Percentiles rank a stretch among this genome's conserved stretches.
Evolutionary conservation across 306 rosid genomes (phyloP).

Genomic region (Sindora glabra): DNA sequence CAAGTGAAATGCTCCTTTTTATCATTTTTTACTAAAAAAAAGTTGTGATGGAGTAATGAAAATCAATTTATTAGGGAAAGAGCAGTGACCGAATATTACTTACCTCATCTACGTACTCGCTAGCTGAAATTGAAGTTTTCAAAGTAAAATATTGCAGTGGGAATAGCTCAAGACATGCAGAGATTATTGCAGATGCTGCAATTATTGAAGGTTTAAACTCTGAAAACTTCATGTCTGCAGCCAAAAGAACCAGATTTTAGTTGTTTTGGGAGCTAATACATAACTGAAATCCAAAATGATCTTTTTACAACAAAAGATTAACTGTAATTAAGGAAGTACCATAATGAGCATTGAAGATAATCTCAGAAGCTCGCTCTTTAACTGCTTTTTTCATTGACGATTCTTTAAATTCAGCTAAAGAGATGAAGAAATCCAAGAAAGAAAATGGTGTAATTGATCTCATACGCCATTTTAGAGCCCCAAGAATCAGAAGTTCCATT

Average conservation of each 20-base stretch:
- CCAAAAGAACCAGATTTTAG: constrained; percentile 8
- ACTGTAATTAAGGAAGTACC: constrained; percentile 34
- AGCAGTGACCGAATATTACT: constrained; percentile 3
- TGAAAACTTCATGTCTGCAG: constrained; percentile 39
- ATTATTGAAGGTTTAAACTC: constrained; percentile 59
- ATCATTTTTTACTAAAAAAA: neutral
- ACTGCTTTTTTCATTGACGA: constrained; percentile 33
- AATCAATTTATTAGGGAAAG: neutral
- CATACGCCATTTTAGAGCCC: constrained; percentile 64
- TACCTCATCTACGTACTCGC: constrained; percentile 45
- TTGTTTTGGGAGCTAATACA: neutral
- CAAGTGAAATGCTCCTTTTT: neutral
- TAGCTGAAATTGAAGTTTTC: constrained; percentile 34
- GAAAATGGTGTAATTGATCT: constrained; percentile 71
- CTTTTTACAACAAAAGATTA: too few species aligned
- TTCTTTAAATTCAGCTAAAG: constrained; percentile 34
- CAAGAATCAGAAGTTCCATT: constrained; percentile 68
- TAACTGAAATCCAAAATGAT: neutral
- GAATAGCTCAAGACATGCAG: constrained; percentile 36
- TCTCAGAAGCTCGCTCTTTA: constrained; percentile 45
- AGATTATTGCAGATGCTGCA: constrained; percentile 57
- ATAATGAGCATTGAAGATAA: constrained; percentile 49
- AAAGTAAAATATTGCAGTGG: constrained; percentile 30
- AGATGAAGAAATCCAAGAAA: constrained; percentile 48
- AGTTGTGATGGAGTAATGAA: too few species aligned